Conservation (phyloP, 352 stramenopile genomes). For the Phytophthora hibernalis region DNA sequence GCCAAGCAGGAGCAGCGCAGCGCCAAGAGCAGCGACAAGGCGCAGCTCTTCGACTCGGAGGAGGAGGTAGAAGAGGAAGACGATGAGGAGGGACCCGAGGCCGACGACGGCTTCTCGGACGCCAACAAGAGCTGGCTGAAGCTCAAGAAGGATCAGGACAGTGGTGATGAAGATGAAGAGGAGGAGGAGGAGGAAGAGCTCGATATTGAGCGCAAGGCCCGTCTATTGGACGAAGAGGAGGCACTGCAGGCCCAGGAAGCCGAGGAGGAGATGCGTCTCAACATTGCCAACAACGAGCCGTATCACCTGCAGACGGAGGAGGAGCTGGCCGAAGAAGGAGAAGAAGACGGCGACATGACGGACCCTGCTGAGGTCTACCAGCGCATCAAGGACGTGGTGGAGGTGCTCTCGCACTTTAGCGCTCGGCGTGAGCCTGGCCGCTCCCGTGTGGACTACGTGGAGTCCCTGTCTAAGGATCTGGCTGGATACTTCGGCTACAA, state of each 20-base stretch:
- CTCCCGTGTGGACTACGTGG: conserved; percentile 96
- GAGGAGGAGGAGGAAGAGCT: conserved; percentile 74
- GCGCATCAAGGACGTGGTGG: conserved; percentile 94
- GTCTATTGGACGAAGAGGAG: conserved; percentile 81
- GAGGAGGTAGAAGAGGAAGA: conserved; percentile 59
- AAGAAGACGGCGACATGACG: conserved; percentile 56
- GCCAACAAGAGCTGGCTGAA: conserved; percentile 90
- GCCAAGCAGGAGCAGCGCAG: conserved; percentile 70
- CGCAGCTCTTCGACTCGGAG: conserved; percentile 78
- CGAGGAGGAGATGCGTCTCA: conserved; percentile 87
- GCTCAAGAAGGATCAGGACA: conserved; percentile 65
- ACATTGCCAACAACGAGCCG: conserved; percentile 86
- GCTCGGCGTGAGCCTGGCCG: conserved; percentile 91
- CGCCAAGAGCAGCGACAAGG: conserved; percentile 49
- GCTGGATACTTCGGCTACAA: conserved; percentile 99
- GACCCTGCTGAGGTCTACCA: conserved; percentile 92
- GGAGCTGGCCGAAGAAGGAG: conserved; percentile 63
- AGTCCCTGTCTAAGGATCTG: conserved; percentile 93
- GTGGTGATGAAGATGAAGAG: conserved; percentile 53
- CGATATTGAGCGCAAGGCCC: conserved; percentile 89
- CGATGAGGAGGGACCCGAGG: conserved; percentile 58
- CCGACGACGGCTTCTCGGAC: conserved; percentile 81
- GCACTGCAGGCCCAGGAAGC: conserved; percentile 73
- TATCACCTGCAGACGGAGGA: conserved; percentile 85
- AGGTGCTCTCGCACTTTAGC: conserved; percentile 97